These are phyloP conservation scores for Sugiyamaella japonica DNA, from an alignment of 1,139 yeast species.

Conservation along the genomic window DNA sequence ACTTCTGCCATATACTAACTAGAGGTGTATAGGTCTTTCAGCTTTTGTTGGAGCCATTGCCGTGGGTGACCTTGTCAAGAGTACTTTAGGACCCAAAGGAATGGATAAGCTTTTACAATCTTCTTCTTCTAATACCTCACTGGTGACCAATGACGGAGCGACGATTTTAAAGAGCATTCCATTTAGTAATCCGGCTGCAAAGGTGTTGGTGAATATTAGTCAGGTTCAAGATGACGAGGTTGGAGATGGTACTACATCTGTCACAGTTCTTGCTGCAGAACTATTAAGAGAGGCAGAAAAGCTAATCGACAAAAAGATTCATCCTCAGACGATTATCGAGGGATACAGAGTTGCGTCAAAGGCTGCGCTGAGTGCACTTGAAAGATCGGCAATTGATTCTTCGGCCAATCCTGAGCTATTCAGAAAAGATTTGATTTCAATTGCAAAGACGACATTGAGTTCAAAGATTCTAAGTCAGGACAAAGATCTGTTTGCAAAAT, in stretches of 20 bases:
- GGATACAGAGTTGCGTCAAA: conserved; percentile 88
- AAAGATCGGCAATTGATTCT: conserved; percentile 74
- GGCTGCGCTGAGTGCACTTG: conserved; percentile 81
- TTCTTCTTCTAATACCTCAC: conserved; percentile 70
- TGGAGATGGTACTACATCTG: conserved; percentile 99
- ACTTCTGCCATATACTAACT: conserved; percentile 9
- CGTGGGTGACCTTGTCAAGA: conserved; percentile 93
- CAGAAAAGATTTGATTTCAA: conserved; percentile 74
- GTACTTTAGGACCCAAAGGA: conserved; percentile 97
- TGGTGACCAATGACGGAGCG: conserved; percentile 98
- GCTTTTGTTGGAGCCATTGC: conserved; percentile 99
- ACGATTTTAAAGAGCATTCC: conserved; percentile 94
- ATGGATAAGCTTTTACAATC: conserved; percentile 95
- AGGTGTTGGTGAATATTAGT: conserved; percentile 90
- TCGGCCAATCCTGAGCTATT: conserved; percentile 62
- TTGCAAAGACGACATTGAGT: conserved; percentile 91
- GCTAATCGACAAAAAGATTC: conserved; percentile 87
- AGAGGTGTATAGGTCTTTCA: conserved; percentile 51
- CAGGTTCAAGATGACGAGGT: conserved; percentile 98
- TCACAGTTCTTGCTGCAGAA: conserved; percentile 90
- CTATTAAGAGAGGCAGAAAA: conserved; percentile 93
- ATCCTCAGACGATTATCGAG: conserved; percentile 96
- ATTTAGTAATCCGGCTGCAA: conserved; percentile 96
- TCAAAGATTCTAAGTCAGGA: conserved; percentile 95
- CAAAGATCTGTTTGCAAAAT: conserved; percentile 79